A percentile compares a stretch with the other conserved stretches of the same genome.
phyloP scores from a whole-genome alignment of 116 monocot genomes.

The Phalaenopsis hybrid region DNA sequence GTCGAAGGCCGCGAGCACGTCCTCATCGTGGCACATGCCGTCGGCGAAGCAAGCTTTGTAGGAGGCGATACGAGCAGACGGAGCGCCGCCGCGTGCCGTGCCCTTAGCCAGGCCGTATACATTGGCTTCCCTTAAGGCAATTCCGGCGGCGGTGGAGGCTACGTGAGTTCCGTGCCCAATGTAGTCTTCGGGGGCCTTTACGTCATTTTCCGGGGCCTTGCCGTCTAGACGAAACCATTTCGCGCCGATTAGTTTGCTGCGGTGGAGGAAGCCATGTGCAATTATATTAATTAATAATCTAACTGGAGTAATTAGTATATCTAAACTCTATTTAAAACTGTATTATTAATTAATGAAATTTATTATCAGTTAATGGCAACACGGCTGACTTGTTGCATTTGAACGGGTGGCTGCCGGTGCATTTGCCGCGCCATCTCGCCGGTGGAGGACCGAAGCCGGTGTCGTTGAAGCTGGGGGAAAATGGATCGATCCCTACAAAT shows the following conservation, averaged over 20 bases:
- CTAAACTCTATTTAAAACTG: no score
- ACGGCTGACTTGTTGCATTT: slow-evolving; percentile 5
- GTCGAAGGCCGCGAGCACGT: slow-evolving; percentile 44
- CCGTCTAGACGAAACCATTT: slow-evolving; percentile 20
- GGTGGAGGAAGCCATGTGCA: background rate
- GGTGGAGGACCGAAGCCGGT: slow-evolving; percentile 9
- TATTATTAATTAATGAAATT: no score
- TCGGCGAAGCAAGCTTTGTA: slow-evolving; percentile 52
- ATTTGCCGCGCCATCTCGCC: slow-evolving; percentile 23
- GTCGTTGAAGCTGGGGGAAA: slow-evolving; percentile 25
- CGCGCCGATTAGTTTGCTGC: slow-evolving; percentile 35
- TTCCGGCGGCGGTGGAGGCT: slow-evolving; percentile 39
- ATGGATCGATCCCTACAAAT: slow-evolving; percentile 23
- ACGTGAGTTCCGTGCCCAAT: slow-evolving; percentile 55
- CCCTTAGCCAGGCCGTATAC: slow-evolving; percentile 18
- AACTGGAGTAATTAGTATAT: background rate
- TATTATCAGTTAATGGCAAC: no score
- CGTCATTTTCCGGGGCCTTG: slow-evolving; percentile 5
- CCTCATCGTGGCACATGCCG: slow-evolving; percentile 38
- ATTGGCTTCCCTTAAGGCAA: slow-evolving; percentile 6
- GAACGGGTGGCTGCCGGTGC: background rate
- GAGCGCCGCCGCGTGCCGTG: slow-evolving; percentile 38
- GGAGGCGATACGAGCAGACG: slow-evolving; percentile 32
- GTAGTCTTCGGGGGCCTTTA: slow-evolving; percentile 32
- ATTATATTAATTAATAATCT: background rate